Evolutionary conservation across 106 monocot genomes (phyloP), one percentile per base, ranked within the genome.

Genomic region (Cymbidium sinense): DNA sequence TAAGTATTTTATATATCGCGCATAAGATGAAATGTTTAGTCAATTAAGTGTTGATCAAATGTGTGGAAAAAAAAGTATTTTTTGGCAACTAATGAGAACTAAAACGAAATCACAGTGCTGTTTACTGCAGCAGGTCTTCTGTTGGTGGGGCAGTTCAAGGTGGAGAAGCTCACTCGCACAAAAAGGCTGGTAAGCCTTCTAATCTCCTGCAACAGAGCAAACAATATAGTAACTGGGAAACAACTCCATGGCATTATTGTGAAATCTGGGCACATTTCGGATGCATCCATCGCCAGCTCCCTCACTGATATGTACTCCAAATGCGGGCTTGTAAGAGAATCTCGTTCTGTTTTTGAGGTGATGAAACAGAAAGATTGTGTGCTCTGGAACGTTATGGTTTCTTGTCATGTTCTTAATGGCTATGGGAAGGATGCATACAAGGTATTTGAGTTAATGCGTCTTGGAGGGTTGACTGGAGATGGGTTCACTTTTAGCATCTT

Each of bases 341-440:
- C 91, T 20, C 84, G 82, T 44, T 34, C 23, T 15, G 62, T 82
- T 44, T 91, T 91, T 28, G 91, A 88, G 43, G 80, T 82, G 27
- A 83, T 80, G 6, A 21, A 65, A 13, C 11, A 5, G 1, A 70
- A 70, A 62, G 91, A 91, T 74, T 34, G 82, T 23, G 86, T 91
- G 25, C n/a, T 81, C 25, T 91, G 86, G 86, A 91, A 91, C 51
- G 85, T 79, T 50, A 84, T 88, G 86, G 65, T 85, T 12, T 90
- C 82, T 50, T 85, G 87, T 79, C 85, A 86, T 78, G 70, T 78
- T 25, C 6, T 44, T 28, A 79, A 86, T 78, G 78, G 84, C 37
- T 70, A 78, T 34, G 82, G 50, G 34, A 30, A 27, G 36, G 82
- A 84, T 61, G 76, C 83, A 52, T 88, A 82, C 54, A 30, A 36